These are phyloP conservation scores for Blastobotrys capitulatus DNA, from an alignment of 1,139 yeast genomes.

Conservation along the genomic window DNA sequence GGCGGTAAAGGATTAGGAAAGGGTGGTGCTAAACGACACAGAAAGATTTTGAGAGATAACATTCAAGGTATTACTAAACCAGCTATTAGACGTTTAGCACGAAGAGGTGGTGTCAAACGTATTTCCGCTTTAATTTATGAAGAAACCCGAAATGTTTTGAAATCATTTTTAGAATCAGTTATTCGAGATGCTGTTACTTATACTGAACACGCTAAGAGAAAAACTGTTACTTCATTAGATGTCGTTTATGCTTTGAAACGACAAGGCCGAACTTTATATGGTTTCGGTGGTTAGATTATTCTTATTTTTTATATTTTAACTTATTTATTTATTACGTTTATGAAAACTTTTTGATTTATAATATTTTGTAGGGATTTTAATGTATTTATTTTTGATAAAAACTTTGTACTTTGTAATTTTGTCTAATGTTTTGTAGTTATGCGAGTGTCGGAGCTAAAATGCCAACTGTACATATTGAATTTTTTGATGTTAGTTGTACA, in stretches of 20 bases:
- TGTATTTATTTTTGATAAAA: neutral
- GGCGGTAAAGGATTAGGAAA: slow-evolving; percentile 99
- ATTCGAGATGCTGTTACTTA: slow-evolving; percentile 99
- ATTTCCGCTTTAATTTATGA: slow-evolving; percentile 98
- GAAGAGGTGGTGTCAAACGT: slow-evolving; percentile 99
- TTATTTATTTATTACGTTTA: slow-evolving; percentile 7
- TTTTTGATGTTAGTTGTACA: no score
- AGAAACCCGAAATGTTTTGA: slow-evolving; percentile 96
- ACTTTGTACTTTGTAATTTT: neutral
- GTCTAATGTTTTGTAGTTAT: no score
- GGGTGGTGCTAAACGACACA: slow-evolving; percentile 99
- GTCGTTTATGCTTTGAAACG: slow-evolving; percentile 99
- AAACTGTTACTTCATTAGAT: slow-evolving; percentile 98
- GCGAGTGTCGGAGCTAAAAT: no score
- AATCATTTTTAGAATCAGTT: slow-evolving; percentile 94
- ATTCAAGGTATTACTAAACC: slow-evolving; percentile 99
- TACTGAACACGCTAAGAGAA: slow-evolving; percentile 99
- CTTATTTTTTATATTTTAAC: neutral
- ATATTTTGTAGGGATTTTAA: neutral
- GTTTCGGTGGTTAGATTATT: slow-evolving; percentile 91
- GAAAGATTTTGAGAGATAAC: slow-evolving; percentile 99
- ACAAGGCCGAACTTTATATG: slow-evolving; percentile 99
- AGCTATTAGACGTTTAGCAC: slow-evolving; percentile 99
- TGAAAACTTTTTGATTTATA: neutral
- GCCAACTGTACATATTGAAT: no score